These are phyloP conservation scores for Orychophragmus violaceus DNA, from an alignment of 345 rosid genomes.

Conservation along the genomic window DNA sequence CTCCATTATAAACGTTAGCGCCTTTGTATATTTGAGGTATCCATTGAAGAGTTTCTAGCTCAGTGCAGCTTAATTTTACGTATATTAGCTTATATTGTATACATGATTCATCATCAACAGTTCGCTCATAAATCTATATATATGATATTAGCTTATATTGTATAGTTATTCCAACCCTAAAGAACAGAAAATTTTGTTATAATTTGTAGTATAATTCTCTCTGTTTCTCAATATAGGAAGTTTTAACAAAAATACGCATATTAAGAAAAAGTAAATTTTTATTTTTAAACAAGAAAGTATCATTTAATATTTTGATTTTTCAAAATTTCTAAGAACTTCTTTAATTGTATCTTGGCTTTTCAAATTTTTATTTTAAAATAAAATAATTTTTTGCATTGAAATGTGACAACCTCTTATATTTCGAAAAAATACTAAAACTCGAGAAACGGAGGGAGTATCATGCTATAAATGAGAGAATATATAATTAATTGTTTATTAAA, in stretches of 20 bases:
- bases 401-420: too few relatives aligned
- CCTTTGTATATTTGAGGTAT: background rate
- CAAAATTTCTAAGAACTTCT: too few relatives aligned
- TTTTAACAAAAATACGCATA: too few relatives aligned
- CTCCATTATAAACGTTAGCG: background rate
- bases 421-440: too few relatives aligned
- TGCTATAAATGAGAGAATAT: conserved; percentile 2
- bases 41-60: background rate
- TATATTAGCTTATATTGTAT: background rate
- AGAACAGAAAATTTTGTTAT: background rate
- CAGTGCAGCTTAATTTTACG: background rate
- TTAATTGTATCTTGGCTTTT: too few relatives aligned
- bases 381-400: too few relatives aligned
- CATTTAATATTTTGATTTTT: too few relatives aligned
- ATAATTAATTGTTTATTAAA: background rate
- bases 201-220: background rate
- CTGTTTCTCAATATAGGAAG: too few relatives aligned
- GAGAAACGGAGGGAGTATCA: too few relatives aligned
- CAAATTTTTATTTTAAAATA: too few relatives aligned
- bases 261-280: too few relatives aligned
- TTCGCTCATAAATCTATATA: background rate
- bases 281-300: too few relatives aligned
- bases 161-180: background rate
- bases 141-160: background rate
- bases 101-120: background rate